A percentile compares a stretch with the other conserved stretches of the same genome.
Conservation (phyloP, 192 early-diverging fungal species). For the Entomortierella beljakovae region DNA sequence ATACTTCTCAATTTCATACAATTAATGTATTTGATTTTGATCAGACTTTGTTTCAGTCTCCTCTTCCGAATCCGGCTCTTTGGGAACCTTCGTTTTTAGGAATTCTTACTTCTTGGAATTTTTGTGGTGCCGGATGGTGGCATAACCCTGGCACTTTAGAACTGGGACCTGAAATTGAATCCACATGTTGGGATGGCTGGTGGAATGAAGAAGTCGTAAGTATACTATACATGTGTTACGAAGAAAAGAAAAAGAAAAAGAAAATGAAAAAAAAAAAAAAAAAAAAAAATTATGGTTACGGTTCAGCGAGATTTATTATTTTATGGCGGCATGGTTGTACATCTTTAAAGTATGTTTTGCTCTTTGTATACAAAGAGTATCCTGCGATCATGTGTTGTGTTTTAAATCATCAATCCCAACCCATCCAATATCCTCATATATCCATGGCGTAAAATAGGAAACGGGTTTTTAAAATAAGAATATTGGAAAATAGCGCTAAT, state of each 20-base stretch:
- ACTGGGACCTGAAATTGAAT: conserved; percentile 27
- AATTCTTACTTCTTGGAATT: conserved; percentile 62
- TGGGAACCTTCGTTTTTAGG: conserved; percentile 68
- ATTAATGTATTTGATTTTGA: conserved; percentile 74
- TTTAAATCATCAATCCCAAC: too few species aligned
- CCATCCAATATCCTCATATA: too few species aligned
- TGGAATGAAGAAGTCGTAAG: conserved; percentile 54
- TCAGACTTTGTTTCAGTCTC: conserved; percentile 73
- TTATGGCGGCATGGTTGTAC: too few species aligned
- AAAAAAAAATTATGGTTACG: background rate
- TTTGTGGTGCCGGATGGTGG: conserved; percentile 65
- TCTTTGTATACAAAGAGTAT: too few species aligned
- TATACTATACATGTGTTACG: background rate
- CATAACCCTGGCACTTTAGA: conserved; percentile 69
- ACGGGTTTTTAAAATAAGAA: too few species aligned
- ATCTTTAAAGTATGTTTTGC: too few species aligned
- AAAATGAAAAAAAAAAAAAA: background rate
- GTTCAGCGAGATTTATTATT: background rate
- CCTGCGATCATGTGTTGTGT: too few species aligned
- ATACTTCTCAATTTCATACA: conserved; percentile 17
- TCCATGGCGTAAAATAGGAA: too few species aligned
- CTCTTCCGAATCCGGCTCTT: conserved; percentile 67
- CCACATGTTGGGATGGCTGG: conserved; percentile 44
- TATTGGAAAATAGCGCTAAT: too few species aligned
- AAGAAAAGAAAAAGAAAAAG: background rate